Conservation (phyloP, 2,329 filamentous ascomycete species). For the Lecanoromycetidae sp. region DNA sequence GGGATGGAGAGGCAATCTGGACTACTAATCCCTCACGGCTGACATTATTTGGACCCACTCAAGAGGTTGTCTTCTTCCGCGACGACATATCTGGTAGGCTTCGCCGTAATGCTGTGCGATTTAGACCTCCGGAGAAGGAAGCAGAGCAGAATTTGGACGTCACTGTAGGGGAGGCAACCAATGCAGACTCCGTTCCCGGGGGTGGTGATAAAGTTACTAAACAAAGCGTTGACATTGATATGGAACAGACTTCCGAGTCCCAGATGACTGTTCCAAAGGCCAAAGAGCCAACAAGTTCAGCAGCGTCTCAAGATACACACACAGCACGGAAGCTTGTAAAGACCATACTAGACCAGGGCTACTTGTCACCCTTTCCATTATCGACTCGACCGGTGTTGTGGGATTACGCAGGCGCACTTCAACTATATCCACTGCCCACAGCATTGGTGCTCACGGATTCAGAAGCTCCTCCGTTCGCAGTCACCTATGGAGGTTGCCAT, state of each 20-base stretch:
- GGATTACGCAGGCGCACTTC: constrained; percentile 67
- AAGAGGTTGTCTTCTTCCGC: constrained; percentile 76
- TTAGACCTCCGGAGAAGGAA: constrained; percentile 37
- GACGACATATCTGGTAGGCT: constrained; percentile 77
- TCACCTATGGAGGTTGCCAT: constrained; percentile 91
- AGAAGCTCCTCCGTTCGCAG: constrained; percentile 66
- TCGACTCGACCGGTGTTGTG: constrained; percentile 70
- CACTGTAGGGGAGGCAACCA: not conserved
- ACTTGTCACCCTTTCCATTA: constrained; percentile 77
- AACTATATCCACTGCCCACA: constrained; percentile 79
- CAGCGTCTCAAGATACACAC: constrained; percentile 24
- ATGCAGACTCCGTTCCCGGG: not conserved
- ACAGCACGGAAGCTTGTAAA: constrained; percentile 71
- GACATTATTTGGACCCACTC: constrained; percentile 71
- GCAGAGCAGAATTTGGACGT: not conserved
- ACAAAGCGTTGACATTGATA: constrained; percentile 19
- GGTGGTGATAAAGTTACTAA: not conserved
- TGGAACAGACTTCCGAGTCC: constrained; percentile 16
- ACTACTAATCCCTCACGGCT: constrained; percentile 76
- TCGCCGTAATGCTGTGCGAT: constrained; percentile 60
- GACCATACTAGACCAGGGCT: constrained; percentile 80
- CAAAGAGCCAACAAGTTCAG: constrained; percentile 17
- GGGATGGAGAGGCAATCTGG: constrained; percentile 68
- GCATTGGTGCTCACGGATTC: constrained; percentile 72
- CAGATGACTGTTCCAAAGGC: constrained; percentile 18